Base-by-base conservation (phyloP, 2,329 filamentous ascomycete species). In the Xylariaceae sp. region DNA sequence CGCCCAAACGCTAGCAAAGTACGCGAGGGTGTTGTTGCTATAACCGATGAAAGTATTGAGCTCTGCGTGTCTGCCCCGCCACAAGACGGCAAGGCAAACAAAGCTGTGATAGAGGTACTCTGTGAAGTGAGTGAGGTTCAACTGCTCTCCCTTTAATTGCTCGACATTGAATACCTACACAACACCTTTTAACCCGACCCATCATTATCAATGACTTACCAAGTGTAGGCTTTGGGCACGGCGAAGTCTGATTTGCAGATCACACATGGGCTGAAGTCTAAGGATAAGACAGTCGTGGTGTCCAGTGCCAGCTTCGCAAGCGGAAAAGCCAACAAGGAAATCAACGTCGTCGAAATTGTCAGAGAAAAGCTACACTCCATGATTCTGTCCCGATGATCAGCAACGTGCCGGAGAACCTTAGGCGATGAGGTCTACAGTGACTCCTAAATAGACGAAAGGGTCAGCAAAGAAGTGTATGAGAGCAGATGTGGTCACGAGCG, bases 21-120 rank as follows among this genome's bases (percentile, higher is more conserved):
- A 23, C 81, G 86, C 39, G 81, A 88, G 66, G 87, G 87, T 11
- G 77, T 90, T 50, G 69, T 75, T 2, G 76, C 77, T 0, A 72
- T 90, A 3, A 79, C 80, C 0, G 78, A 84, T 23, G 78, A 82
- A 5, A 75, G 74, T 1, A 79, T 90, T 51, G 82, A 88, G 61
- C 71, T 91, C 1, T 87, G 85, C 52, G 87, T 90, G 2, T 74
- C 86, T 0, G 87, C 86, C 0, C 85, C 81, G 63, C 79, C 88
- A 9, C 79, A 80, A 61, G 85, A 89, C 11, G 86, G 87, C 11
- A 85, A 88, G 69, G 83, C 88, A 4, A 90, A 90, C 69, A 82
- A 81, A 68, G 87, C 87, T 3, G 84, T 89, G 2, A 74, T 84
- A 53, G 76, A 80, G 44, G 73, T 90, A 3, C 74, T 91, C 57